Evolutionary conservation across 2,329 filamentous ascomycete genomes (phyloP), one percentile per base, ranked within the genome.

Genomic region (Emydomyces testavorans): DNA sequence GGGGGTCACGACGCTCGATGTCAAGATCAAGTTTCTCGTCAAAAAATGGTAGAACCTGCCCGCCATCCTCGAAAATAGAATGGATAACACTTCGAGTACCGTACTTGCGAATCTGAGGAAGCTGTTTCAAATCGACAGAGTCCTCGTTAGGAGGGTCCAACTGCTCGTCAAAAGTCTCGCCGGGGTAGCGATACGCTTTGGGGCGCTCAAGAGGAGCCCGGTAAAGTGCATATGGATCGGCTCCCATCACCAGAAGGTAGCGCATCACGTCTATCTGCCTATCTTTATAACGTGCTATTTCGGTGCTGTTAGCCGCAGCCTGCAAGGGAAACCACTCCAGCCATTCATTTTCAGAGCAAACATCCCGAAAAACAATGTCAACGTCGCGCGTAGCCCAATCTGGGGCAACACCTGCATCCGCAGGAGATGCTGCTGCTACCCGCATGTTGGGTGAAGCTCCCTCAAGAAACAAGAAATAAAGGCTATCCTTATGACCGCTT

Each of bases 1-100:
- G 49, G 18, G 49, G 51, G 34, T 53, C 51, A n/a, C 40, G 45
- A 40, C 39, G 51, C 40, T 53, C 51, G 21, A 53, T 46, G 16
- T 53, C 51, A 31, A 53, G 32, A 6, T 18, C 15, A 24, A 41
- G 21, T 16, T 42, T 42, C 29, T 48, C 46, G 24, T 49, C 42
- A 15, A 53, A 41, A 28, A 51, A 29, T 29, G 45, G 49, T 24
- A 40, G 36, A 37, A 36, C 44, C 16, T 42, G 24, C 35, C 45
- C 45, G 26, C 49, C 44, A 42, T 51, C 31, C 37, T 53, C 49
- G 16, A 53, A 37, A 20, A 53, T 53, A 28, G 51, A 50, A 43
- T 53, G 51, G 40, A 51, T 26, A 26, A 53, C 49, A 43, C 49
- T 46, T 15, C 46, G 41, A 26, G 47, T 50, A 31, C 45, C 49